phyloP scores from a whole-genome alignment of 805 yeast species.

The Myxozyma geophila region DNA sequence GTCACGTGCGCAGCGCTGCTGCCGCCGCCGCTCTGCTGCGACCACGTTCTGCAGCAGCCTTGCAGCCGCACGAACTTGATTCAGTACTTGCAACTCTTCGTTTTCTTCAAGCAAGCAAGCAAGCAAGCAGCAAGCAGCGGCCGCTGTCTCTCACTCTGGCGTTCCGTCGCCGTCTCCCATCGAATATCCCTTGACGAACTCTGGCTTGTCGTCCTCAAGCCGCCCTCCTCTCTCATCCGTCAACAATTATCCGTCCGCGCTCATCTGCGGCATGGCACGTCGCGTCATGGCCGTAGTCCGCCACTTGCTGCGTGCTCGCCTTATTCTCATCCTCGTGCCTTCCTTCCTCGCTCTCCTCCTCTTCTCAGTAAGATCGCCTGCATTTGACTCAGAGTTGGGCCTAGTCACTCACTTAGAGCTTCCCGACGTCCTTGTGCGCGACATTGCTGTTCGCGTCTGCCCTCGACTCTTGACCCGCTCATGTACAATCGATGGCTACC shows the following conservation, averaged over 20 bases:
- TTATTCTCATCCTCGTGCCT: slow-evolving; percentile 3
- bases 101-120: background rate
- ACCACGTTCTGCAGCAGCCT: background rate
- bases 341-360: background rate
- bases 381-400: background rate
- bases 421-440: slow-evolving; percentile 16
- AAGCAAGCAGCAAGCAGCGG: too few relatives aligned
- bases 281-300: slow-evolving; percentile 7
- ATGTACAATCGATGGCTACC: slow-evolving; percentile 49
- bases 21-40: background rate
- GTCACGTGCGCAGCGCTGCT: background rate
- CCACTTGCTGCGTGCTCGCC: slow-evolving; percentile 20
- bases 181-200: background rate
- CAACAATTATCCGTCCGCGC: background rate
- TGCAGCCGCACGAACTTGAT: background rate
- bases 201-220: background rate
- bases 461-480: slow-evolving; percentile 25
- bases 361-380: background rate
- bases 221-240: background rate
- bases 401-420: background rate
- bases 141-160: background rate
- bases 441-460: slow-evolving; percentile 19
- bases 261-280: slow-evolving; percentile 11
- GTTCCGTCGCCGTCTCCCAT: slow-evolving; percentile 4
- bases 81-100: background rate